Evolutionary conservation across 306 rosid genomes (phyloP).

Genomic region (Prunus mume): DNA sequence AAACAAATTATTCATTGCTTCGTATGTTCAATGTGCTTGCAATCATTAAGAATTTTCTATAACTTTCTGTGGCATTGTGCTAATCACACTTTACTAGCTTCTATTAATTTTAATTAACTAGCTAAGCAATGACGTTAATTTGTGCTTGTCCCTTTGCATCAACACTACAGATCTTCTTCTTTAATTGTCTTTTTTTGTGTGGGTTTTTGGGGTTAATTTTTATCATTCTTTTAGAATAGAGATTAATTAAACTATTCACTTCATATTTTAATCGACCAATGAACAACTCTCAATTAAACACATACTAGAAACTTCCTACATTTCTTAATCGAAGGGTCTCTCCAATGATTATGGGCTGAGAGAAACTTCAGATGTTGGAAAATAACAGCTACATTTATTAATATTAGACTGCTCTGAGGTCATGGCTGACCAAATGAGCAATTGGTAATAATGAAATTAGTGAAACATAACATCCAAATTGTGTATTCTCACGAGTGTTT

Average conservation of each 20-base stretch:
- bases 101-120: background rate
- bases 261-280: background rate
- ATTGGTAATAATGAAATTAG: too few species aligned
- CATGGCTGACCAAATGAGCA: background rate
- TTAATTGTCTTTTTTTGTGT: background rate
- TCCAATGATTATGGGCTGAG: background rate
- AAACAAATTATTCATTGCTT: slow-evolving; percentile 1
- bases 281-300: background rate
- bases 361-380: background rate
- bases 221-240: background rate
- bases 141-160: background rate
- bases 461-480: too few species aligned
- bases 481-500: too few species aligned
- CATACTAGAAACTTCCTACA: background rate
- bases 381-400: background rate
- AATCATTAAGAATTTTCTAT: background rate
- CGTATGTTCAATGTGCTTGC: background rate
- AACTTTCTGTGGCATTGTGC: background rate
- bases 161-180: background rate
- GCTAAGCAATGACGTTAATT: slow-evolving; percentile 20
- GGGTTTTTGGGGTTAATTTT: background rate
- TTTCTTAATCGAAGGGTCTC: background rate
- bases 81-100: background rate
- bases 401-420: background rate
- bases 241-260: background rate